phyloP scores from a whole-genome alignment of 257 asterid species.

The Solanum chaucha region DNA sequence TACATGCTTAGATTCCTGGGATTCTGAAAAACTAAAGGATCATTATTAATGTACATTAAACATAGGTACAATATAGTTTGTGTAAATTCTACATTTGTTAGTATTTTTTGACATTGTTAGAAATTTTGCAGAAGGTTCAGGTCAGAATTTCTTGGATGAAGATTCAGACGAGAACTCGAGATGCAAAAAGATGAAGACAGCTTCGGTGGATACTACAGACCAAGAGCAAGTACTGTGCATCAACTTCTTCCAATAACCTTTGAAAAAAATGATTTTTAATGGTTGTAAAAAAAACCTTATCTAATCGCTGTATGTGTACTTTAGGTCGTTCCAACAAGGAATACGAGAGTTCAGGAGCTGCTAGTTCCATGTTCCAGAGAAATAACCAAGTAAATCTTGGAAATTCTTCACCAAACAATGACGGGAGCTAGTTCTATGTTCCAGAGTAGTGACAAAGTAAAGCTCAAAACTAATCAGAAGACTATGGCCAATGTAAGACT shows the following conservation, averaged over 20 bases:
- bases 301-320: not conserved
- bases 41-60: not conserved
- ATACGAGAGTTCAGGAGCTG: not conserved
- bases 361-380: not conserved
- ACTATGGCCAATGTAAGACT: not conserved
- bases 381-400: not conserved
- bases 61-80: not conserved
- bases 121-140: constrained; percentile 25
- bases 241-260: not conserved
- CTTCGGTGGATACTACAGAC: not conserved
- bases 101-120: not conserved
- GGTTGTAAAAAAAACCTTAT: not conserved
- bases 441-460: not conserved
- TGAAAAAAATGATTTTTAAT: not conserved
- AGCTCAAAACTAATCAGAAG: not conserved
- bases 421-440: not conserved
- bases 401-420: not conserved
- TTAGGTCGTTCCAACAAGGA: constrained; percentile 4
- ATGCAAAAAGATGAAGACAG: constrained; percentile 16
- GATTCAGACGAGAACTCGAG: not conserved
- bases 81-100: not conserved
- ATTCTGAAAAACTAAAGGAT: not conserved
- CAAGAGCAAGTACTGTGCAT: constrained; percentile 6
- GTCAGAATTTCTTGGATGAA: constrained; percentile 24
- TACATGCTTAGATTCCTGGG: not conserved